Evolutionary conservation across 2,329 filamentous ascomycete species (phyloP).

Genomic region (Bipolaris zeicola): DNA sequence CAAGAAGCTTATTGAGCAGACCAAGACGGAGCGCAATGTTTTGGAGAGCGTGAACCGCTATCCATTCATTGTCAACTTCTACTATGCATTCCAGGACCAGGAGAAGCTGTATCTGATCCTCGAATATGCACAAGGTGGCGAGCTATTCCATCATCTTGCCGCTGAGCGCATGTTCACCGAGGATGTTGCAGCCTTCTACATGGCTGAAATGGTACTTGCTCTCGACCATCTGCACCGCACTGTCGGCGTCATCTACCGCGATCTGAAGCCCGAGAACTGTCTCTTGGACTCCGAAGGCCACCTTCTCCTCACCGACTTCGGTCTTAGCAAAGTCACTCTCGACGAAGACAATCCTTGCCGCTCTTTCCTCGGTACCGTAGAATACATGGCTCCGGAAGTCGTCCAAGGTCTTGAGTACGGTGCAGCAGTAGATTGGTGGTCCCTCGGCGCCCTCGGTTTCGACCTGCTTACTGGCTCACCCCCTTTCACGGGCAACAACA

Average conservation of each 20-base stretch:
- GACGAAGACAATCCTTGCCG: conserved; percentile 76
- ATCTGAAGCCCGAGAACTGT: conserved; percentile 97
- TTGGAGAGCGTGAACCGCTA: conserved; percentile 95
- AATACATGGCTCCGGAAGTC: conserved; percentile 99
- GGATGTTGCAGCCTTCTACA: conserved; percentile 90
- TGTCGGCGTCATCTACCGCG: conserved; percentile 92
- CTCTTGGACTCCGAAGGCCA: conserved; percentile 90
- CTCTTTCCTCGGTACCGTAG: conserved; percentile 90
- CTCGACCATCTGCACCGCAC: conserved; percentile 91
- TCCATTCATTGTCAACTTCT: conserved; percentile 97
- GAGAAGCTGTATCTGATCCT: conserved; percentile 97
- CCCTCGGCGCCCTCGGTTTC: conserved; percentile 87
- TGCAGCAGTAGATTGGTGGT: conserved; percentile 98
- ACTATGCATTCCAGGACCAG: conserved; percentile 97
- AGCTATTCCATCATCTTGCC: conserved; percentile 92
- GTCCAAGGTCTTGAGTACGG: conserved; percentile 87
- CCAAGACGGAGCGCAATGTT: conserved; percentile 93
- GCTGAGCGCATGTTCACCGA: conserved; percentile 96
- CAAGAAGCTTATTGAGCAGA: conserved; percentile 95
- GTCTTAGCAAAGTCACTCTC: conserved; percentile 90
- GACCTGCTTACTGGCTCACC: conserved; percentile 92
- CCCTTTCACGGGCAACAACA: conserved; percentile 88
- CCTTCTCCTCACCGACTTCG: conserved; percentile 93
- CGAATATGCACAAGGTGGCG: conserved; percentile 95
- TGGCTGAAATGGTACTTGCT: conserved; percentile 96